Evolutionary conservation across 2,329 filamentous ascomycete species (phyloP).

Genomic region (Trichoderma sp.): DNA sequence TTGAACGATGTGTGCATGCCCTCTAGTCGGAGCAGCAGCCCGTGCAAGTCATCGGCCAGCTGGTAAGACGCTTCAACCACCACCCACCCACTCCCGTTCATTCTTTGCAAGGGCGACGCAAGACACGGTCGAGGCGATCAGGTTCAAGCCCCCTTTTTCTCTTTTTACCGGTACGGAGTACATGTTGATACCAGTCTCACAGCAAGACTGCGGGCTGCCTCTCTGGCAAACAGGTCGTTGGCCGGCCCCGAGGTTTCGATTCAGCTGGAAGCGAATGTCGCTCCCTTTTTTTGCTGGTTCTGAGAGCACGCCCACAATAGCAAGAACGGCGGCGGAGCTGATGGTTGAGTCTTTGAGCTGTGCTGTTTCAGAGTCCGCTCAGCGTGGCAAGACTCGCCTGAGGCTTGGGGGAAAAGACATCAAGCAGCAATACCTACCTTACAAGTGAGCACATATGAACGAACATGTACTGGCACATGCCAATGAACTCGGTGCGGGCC

Average conservation of each 20-base stretch:
- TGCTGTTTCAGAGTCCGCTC: constrained; percentile 2
- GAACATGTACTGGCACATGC: neutral
- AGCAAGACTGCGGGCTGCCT: constrained; percentile 15
- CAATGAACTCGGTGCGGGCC: neutral
- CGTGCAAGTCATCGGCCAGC: neutral
- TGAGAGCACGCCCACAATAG: constrained; percentile 3
- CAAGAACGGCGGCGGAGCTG: constrained; percentile 6
- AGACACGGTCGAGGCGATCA: constrained; percentile 15
- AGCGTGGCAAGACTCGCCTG: neutral
- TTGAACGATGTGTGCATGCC: neutral
- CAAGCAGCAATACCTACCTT: too few relatives aligned
- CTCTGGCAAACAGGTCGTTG: neutral
- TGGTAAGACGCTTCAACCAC: constrained; percentile 5
- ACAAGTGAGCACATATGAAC: too few relatives aligned
- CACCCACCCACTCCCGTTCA: neutral
- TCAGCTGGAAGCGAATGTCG: constrained; percentile 23
- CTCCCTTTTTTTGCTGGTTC: constrained; percentile 11
- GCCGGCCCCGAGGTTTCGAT: constrained; percentile 4
- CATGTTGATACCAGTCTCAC: neutral
- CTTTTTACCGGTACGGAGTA: neutral
- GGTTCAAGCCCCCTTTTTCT: too few relatives aligned
- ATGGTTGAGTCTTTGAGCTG: neutral
- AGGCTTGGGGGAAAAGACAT: neutral
- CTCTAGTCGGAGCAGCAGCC: constrained; percentile 9
- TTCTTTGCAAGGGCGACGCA: neutral